Base-by-base conservation (phyloP, 345 rosid species). In the Pugionium dolabratum region DNA sequence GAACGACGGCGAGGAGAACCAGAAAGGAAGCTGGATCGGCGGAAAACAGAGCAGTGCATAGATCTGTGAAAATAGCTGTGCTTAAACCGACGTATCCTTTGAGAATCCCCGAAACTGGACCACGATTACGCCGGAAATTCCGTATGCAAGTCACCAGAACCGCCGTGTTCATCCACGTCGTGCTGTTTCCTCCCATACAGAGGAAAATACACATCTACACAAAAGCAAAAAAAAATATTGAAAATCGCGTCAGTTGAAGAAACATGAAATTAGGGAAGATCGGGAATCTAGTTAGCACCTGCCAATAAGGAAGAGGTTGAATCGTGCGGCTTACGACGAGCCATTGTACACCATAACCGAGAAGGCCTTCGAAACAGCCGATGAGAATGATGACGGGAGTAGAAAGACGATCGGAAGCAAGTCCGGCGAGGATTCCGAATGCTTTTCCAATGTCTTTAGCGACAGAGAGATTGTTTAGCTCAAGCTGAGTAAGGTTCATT, bases 111-210 rank as follows among this genome's bases (percentile, higher is more conserved):
- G 87, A 78, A 30, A 84, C 86, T 0, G 87, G 87, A 1, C 89
- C 89, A 1, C 87, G 86, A 34, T 78, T 86, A 31, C 66, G 71
- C 1, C 80, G 86, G 68, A 86, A 86, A 64, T 78, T 86, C 18
- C 87, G 33, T 68, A 86, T 78, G 70, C 89, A 84, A 10, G 93
- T 82, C 30, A 84, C 93, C 2, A 84, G 70, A 61, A 82, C 79
- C 33, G 87, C 87, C 28, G 92, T 86, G 82, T 82, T 84, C 85
- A 86, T 80, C 87, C 89, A 86, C 5, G 92, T 82, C 3, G 86
- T 79, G 72, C 87, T 84, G 62, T 86, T 84, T 10, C 85, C 87
- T 45, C 85, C 92, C 78, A 84, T 30, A 76, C 85, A 80, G 6
- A 86, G 75, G 42, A 80, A 77, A 39, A 86, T 53, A 70, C 89